A percentile compares a stretch with the other conserved stretches of the same genome.
phyloP scores from a whole-genome alignment of 495 filamentous ascomycete genomes.

The Aspergillus nidulans region DNA sequence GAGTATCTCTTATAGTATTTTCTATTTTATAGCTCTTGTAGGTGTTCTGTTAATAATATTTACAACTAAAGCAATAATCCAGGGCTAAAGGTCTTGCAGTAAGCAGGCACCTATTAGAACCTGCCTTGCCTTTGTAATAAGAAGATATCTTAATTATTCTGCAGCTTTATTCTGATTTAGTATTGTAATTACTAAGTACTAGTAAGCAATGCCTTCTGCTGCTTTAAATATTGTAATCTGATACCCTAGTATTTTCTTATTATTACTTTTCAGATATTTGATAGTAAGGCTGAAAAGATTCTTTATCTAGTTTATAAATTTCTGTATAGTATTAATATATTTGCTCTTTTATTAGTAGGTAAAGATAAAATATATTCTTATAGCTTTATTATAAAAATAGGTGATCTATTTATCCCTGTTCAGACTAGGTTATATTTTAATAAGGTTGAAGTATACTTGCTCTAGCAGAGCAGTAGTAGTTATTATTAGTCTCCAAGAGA shows the following conservation, averaged over 20 bases:
- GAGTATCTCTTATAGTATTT: not conserved
- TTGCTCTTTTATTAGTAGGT: not conserved
- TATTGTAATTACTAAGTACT: too few species aligned
- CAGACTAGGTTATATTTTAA: too few species aligned
- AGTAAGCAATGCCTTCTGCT: too few species aligned
- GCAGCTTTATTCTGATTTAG: too few species aligned
- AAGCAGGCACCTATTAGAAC: too few species aligned
- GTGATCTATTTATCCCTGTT: not conserved
- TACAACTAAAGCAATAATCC: not conserved
- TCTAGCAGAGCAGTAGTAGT: not conserved
- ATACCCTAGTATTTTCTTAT: not conserved
- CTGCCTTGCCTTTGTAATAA: too few species aligned
- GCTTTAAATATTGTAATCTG: too few species aligned
- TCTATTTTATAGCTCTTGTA: not conserved
- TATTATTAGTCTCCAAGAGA: not conserved
- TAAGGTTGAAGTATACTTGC: not conserved
- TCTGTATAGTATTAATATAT: not conserved
- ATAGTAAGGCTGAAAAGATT: not conserved
- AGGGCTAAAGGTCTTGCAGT: not conserved
- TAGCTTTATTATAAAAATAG: not conserved
- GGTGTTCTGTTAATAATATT: not conserved
- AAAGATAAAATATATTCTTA: not conserved
- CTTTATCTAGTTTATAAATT: not conserved
- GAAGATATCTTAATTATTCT: too few species aligned
- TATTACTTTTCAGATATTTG: not conserved